Evolutionary conservation across 306 rosid genomes (phyloP).

Genomic region (Amphicarpaea edgeworthii): DNA sequence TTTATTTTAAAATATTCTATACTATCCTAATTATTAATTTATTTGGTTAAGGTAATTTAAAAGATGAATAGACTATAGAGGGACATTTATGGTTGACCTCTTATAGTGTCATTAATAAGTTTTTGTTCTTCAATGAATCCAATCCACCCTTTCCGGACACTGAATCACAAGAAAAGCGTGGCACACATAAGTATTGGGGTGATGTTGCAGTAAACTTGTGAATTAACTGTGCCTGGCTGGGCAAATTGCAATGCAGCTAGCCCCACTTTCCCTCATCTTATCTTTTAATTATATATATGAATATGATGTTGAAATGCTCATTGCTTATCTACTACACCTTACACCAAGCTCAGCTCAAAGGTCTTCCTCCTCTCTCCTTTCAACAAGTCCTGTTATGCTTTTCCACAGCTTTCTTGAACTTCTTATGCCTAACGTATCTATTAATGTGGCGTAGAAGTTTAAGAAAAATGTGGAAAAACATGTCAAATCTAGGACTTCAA

Average conservation of each 20-base stretch:
- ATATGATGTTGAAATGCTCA: not conserved
- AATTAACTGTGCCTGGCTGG: not conserved
- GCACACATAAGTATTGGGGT: not conserved
- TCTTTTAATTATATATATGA: no score
- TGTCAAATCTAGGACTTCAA: not conserved
- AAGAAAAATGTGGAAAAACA: slow-evolving; percentile 21
- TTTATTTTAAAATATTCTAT: no score
- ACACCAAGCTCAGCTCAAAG: not conserved
- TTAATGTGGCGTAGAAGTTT: not conserved
- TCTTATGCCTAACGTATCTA: not conserved
- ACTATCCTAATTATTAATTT: no score
- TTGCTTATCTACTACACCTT: not conserved
- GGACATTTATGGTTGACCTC: no score
- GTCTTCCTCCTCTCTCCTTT: not conserved
- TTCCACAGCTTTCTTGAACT: slow-evolving; percentile 13
- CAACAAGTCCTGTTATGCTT: not conserved
- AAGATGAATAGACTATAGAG: no score
- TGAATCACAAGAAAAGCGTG: not conserved
- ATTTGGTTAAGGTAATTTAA: no score
- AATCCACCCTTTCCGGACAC: not conserved
- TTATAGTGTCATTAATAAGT: no score
- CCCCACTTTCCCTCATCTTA: not conserved
- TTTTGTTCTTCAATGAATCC: no score
- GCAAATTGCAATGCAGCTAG: no score
- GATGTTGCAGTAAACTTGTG: not conserved